Evolutionary conservation across 805 yeast species (phyloP).

Genomic region (Wickerhamomyces chambardii): DNA sequence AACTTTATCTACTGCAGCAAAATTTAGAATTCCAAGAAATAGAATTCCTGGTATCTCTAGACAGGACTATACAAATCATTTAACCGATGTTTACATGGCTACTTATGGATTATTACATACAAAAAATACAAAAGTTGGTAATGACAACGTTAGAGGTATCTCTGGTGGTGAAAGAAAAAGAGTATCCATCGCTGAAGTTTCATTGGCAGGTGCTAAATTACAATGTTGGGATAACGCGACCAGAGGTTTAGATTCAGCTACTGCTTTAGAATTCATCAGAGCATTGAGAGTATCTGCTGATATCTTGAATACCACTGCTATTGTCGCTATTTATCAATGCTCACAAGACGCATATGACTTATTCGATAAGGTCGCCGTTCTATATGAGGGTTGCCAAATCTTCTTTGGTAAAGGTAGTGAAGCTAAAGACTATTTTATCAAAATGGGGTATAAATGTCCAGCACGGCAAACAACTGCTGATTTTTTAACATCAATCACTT

Average conservation of each 20-base stretch:
- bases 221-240: constrained; percentile 55
- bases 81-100: constrained; percentile 44
- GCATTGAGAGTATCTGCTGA: constrained; percentile 44
- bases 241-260: constrained; percentile 61
- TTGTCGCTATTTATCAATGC: constrained; percentile 55
- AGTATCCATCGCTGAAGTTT: constrained; percentile 64
- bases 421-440: constrained; percentile 39
- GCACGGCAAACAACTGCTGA: constrained; percentile 53
- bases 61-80: constrained; percentile 35
- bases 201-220: constrained; percentile 35
- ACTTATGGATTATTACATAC: constrained; percentile 46
- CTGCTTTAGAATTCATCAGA: constrained; percentile 47
- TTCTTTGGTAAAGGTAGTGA: constrained; percentile 36
- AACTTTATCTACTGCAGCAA: constrained; percentile 47
- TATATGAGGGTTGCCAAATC: constrained; percentile 50
- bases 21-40: constrained; percentile 46
- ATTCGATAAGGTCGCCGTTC: constrained; percentile 42
- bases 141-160: constrained; percentile 59
- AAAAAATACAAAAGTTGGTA: constrained; percentile 56
- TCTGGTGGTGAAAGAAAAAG: constrained; percentile 74
- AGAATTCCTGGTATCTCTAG: constrained; percentile 36
- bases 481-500: constrained; percentile 45
- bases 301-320: constrained; percentile 39
- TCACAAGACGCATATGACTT: constrained; percentile 44
- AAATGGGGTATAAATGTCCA: constrained; percentile 50